Percentiles rank a stretch among this genome's conserved stretches.
Conservation (phyloP, 495 filamentous ascomycete species). For the Penicillium odoratum region DNA sequence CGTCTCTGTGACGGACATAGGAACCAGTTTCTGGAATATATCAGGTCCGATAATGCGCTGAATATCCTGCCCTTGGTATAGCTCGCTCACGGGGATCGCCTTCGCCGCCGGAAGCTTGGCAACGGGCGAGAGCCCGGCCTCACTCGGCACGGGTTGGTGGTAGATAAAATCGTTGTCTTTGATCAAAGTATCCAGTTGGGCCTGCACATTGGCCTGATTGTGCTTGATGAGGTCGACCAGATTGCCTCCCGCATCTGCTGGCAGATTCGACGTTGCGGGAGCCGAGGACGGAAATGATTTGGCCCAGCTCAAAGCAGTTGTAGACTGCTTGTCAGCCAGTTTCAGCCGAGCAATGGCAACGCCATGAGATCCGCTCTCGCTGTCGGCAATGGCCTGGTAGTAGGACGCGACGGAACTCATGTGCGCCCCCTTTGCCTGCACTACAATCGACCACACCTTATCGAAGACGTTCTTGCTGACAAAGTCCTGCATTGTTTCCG, state of each 20-base stretch:
- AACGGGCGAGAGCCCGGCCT: conserved; percentile 75
- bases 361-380: conserved; percentile 84
- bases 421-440: conserved; percentile 84
- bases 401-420: conserved; percentile 88
- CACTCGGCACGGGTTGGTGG: conserved; percentile 84
- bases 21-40: conserved; percentile 95
- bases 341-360: conserved; percentile 82
- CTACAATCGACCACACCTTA: conserved; percentile 86
- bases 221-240: conserved; percentile 80
- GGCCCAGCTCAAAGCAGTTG: conserved; percentile 73
- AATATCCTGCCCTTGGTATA: conserved; percentile 97
- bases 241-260: conserved; percentile 69
- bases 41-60: conserved; percentile 95
- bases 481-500: conserved; percentile 90
- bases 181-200: conserved; percentile 68
- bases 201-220: conserved; percentile 77
- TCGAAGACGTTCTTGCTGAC: conserved; percentile 91
- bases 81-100: conserved; percentile 92
- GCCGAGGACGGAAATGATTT: conserved; percentile 78
- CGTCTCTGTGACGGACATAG: conserved; percentile 93
- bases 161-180: conserved; percentile 99
- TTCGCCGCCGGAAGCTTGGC: conserved; percentile 96
- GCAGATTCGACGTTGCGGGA: conserved; percentile 79
- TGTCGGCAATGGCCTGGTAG: conserved; percentile 89
- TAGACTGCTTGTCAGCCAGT: conserved; percentile 71